phyloP scores from a whole-genome alignment of 1,284 basidiomycete genomes.

The Agaricales sp. region DNA sequence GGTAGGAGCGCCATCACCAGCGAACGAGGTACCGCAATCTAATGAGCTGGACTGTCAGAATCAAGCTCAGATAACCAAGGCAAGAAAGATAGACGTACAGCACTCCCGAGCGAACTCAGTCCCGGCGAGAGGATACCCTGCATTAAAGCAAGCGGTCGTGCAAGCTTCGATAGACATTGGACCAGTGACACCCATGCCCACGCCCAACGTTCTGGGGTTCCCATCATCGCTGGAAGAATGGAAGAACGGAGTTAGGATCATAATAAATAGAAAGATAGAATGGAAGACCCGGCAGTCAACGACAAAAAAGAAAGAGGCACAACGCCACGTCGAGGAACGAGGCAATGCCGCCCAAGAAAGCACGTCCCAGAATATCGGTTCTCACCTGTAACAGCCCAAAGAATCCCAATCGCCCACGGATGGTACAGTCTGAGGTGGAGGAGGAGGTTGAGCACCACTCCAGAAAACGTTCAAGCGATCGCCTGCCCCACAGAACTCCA shows the following conservation, averaged over 20 bases:
- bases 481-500: conserved; percentile 51
- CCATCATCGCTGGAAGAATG: conserved; percentile 33
- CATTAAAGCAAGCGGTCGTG: conserved; percentile 48
- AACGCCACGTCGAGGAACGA: too few species aligned
- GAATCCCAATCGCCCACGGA: conserved; percentile 51
- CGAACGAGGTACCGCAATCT: conserved; percentile 46
- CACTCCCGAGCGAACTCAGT: conserved; percentile 39
- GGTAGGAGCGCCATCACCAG: conserved; percentile 33
- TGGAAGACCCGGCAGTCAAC: background rate
- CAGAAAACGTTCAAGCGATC: conserved; percentile 54
- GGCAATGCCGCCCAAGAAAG: too few species aligned
- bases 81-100: conserved; percentile 26
- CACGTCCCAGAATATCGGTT: conserved; percentile 8
- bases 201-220: conserved; percentile 36
- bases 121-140: conserved; percentile 48
- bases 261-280: background rate
- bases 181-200: conserved; percentile 28
- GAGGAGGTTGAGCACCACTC: conserved; percentile 44
- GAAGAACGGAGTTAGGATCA: conserved; percentile 9
- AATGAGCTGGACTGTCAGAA: too few species aligned
- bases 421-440: conserved; percentile 37
- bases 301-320: background rate
- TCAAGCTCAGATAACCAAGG: conserved; percentile 6
- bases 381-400: conserved; percentile 56
- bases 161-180: conserved; percentile 50